Percentiles rank a stretch among this genome's conserved stretches.
Evolutionary conservation across 1,284 basidiomycete species (phyloP).

Genomic region (Rhodotorula sp.): DNA sequence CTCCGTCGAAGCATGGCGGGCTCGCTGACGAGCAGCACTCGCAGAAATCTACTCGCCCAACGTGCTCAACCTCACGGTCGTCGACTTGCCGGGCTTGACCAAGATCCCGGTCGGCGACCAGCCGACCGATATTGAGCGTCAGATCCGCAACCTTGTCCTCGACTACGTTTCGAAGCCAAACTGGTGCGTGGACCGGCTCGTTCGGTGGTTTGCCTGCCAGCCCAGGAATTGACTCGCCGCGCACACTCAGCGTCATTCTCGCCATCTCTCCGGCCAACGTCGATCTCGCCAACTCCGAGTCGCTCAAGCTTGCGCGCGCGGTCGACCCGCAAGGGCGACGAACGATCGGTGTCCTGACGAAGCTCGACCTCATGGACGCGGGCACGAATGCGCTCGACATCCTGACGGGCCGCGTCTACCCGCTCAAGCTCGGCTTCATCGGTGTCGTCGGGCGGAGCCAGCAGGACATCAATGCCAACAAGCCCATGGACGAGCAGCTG

Average conservation of each 20-base stretch:
- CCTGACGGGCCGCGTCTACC: constrained; percentile 93
- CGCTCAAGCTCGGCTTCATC: constrained; percentile 95
- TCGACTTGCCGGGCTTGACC: constrained; percentile 93
- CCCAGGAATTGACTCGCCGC: neutral
- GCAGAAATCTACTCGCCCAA: constrained; percentile 91
- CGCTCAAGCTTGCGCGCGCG: constrained; percentile 89
- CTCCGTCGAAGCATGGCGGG: no score
- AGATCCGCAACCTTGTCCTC: constrained; percentile 88
- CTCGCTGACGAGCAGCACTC: neutral
- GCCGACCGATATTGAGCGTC: constrained; percentile 87
- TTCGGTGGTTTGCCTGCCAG: no score
- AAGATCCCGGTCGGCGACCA: constrained; percentile 86
- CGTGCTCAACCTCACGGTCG: constrained; percentile 91
- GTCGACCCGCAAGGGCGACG: constrained; percentile 94
- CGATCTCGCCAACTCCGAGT: constrained; percentile 96
- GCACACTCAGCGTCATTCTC: constrained; percentile 74
- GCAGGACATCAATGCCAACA: constrained; percentile 91
- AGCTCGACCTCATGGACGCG: constrained; percentile 98
- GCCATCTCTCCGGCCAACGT: constrained; percentile 97
- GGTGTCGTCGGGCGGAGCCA: constrained; percentile 97
- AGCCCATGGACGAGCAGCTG: constrained; percentile 81
- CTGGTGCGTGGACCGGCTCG: constrained; percentile 60
- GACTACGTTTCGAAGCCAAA: constrained; percentile 98
- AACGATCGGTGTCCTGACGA: constrained; percentile 94
- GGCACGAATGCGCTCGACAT: constrained; percentile 97